Evolutionary conservation across 139 green algal species (phyloP), one percentile per base, ranked within the genome.

Genomic region (Gonium pectorale): DNA sequence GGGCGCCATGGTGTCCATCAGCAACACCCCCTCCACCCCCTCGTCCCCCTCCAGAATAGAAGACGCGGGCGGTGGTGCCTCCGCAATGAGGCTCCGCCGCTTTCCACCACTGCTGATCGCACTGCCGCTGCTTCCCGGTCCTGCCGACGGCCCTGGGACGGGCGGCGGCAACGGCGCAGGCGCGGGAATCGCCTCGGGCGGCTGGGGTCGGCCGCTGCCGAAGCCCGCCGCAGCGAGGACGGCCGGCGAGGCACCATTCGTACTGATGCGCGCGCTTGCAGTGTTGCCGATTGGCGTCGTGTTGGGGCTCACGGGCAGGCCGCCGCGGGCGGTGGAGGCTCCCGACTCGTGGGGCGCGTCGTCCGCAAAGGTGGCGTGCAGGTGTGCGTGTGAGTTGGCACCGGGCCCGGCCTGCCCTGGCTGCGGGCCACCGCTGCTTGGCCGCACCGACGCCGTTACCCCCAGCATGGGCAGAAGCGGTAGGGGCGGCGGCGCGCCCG

Each of bases 311-410:
- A n/a, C n/a, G n/a, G n/a, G n/a, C n/a, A n/a, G n/a, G n/a, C n/a
- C n/a, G n/a, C n/a, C n/a, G n/a, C n/a, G n/a, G n/a, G n/a, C n/a
- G n/a, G n/a, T n/a, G n/a, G n/a, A n/a, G n/a, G n/a, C n/a, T n/a
- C n/a, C n/a, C n/a, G n/a, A n/a, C n/a, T n/a, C n/a, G n/a, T n/a
- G n/a, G 19, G n/a, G 29, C n/a, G 60, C 3, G 26, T 69, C 63
- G 41, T 82, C 75, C 2, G 75, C 75, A 22, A 82, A 82, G 0
- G 41, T 71, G 40, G 75, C 56, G 60, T 82, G 75, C 51, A 82
- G 41, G 40, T 71, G 59, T 2, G 33, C 40, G 40, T 82, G 75
- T 26, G 26, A 15, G 40, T 44, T n/a, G n/a, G n/a, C n/a, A n/a
- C n/a, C n/a, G n/a, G n/a, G n/a, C n/a, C n/a, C n/a, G n/a, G n/a